Base-by-base conservation (phyloP, 306 rosid species). In the Quercus glauca region DNA sequence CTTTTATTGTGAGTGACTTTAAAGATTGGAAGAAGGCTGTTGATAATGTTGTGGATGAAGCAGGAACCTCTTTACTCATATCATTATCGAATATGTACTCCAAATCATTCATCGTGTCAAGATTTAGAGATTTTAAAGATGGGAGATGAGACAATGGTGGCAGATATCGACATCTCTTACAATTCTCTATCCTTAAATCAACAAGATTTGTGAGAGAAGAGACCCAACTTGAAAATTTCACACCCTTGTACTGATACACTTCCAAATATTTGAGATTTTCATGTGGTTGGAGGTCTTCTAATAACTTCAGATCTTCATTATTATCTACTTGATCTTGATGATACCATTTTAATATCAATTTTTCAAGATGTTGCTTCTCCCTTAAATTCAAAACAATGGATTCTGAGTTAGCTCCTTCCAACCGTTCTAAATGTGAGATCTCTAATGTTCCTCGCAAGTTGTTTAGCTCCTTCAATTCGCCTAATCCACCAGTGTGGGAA, bases 1-100 rank as follows among this genome's bases (percentile, higher is more conserved):
- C 9, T 0, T 1, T 0, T 28, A 60, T 29, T 0, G 0, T 0
- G 18, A 74, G 65, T 0, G 4, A 1, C 56, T 58, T 21, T 35
- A 74, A 2, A 31, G 25, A 74, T 37, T 18, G 55, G 56, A 74
- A 74, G 56, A 74, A 57, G 2, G 41, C 0, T 35, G 41, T 35
- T 0, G 41, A 35, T 35, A 35, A 35, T 6, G 2, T 6, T 37
- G 43, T 37, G 43, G 43, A 37, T 13, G 19, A n/a, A 5, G 55
- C 25, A 33, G 23, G 0, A 4, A 45, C 15, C 52, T 45, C 52
- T 11, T 45, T 11, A 45, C 4, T 45, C 14, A 45, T 45, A 45
- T 45, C 4, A 0, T 56, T 15, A 31, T 57, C 23, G 15, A 12
- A 13, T 13, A 74, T 35, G 78, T 35, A 74, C 25, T 57, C 69